Evolutionary conservation across 371 early-diverging fungal genomes (phyloP).

Genomic region (Umbelopsis sp.): DNA sequence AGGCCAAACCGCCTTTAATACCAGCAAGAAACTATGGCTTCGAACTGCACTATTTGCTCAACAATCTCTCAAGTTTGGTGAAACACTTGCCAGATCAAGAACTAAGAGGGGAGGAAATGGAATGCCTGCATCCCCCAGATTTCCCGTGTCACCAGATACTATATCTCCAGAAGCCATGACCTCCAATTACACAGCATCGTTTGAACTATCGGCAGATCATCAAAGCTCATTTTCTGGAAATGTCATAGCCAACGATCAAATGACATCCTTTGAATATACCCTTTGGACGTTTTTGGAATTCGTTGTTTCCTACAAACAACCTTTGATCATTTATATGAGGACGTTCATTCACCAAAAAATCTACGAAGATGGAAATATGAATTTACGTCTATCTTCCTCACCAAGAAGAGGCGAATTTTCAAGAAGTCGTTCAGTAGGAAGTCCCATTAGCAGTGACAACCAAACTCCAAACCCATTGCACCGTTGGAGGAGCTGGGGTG

Average conservation of each 20-base stretch:
- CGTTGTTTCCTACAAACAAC: slow-evolving; percentile 49
- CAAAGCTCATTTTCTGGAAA: slow-evolving; percentile 22
- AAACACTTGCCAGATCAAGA: slow-evolving; percentile 24
- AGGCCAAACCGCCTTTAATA: slow-evolving; percentile 46
- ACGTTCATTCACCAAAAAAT: slow-evolving; percentile 56
- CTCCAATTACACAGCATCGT: not conserved
- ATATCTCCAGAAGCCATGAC: not conserved
- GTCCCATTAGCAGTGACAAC: not conserved
- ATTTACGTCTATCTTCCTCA: not conserved
- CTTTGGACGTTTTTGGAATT: slow-evolving; percentile 65
- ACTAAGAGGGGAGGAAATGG: slow-evolving; percentile 2
- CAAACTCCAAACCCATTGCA: slow-evolving; percentile 3
- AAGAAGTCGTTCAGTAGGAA: not conserved
- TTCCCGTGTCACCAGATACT: slow-evolving; percentile 18
- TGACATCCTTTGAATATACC: slow-evolving; percentile 51
- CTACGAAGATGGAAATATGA: slow-evolving; percentile 26
- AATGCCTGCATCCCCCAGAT: slow-evolving; percentile 20
- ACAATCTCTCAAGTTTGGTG: slow-evolving; percentile 42
- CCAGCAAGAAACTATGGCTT: slow-evolving; percentile 47
- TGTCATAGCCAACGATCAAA: slow-evolving; percentile 19
- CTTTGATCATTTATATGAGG: slow-evolving; percentile 52
- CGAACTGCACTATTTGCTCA: slow-evolving; percentile 44
- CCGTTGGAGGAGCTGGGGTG: slow-evolving; percentile 40
- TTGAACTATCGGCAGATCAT: not conserved
- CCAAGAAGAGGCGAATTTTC: not conserved